Conservation (phyloP, 1,139 yeast species). For the Lodderomyces theae region DNA sequence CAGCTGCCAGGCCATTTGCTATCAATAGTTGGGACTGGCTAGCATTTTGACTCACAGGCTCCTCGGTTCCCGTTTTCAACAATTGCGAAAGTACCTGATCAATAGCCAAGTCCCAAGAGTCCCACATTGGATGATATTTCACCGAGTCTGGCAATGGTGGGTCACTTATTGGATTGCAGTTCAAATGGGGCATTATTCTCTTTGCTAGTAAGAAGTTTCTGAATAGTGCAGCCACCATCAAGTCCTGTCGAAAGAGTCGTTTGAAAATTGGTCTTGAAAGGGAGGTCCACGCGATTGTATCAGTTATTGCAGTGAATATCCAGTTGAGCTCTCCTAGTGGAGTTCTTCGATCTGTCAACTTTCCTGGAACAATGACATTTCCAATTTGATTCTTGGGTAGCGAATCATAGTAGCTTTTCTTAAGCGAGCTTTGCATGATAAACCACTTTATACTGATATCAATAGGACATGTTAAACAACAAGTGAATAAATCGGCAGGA, state of each 20-base stretch:
- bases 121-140: constrained; percentile 93
- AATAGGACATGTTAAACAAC: constrained; percentile 93
- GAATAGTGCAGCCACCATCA: constrained; percentile 94
- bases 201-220: constrained; percentile 89
- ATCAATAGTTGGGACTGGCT: not conserved
- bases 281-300: constrained; percentile 96
- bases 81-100: constrained; percentile 85
- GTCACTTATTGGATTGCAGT: constrained; percentile 92
- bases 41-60: not conserved
- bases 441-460: constrained; percentile 93
- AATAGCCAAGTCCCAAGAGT: constrained; percentile 95
- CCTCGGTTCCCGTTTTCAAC: constrained; percentile 34
- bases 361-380: constrained; percentile 79
- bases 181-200: constrained; percentile 89
- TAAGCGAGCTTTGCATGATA: constrained; percentile 75
- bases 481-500: constrained; percentile 94
- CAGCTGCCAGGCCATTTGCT: not conserved
- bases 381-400: constrained; percentile 53
- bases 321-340: constrained; percentile 95
- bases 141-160: constrained; percentile 87
- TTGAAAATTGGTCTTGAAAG: constrained; percentile 86
- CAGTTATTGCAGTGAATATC: constrained; percentile 98
- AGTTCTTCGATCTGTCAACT: constrained; percentile 86
- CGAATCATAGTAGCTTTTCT: constrained; percentile 58
- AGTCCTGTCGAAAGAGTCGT: constrained; percentile 86